Conservation (phyloP, 805 yeast genomes). For the Kluyveromyces aestuarii region DNA sequence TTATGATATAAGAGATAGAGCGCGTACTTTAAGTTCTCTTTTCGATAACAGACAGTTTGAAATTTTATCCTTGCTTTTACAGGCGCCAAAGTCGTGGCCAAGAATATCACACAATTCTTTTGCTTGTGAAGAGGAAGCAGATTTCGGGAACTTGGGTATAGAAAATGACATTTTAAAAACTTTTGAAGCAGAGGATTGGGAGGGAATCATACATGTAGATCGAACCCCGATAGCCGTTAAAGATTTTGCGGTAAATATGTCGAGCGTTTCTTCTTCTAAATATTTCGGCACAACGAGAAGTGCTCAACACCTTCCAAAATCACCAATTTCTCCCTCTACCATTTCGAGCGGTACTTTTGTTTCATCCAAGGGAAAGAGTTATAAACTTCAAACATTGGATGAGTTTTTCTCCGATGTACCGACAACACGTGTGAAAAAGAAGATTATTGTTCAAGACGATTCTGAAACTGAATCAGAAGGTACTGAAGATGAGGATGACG, state of each 20-base stretch:
- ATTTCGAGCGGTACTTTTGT: slow-evolving; percentile 9
- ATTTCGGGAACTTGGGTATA: slow-evolving; percentile 12
- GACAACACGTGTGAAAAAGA: slow-evolving; percentile 9
- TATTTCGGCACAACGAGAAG: slow-evolving; percentile 7
- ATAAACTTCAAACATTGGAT: slow-evolving; percentile 69
- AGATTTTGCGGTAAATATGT: slow-evolving; percentile 31
- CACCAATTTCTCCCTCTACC: slow-evolving; percentile 3
- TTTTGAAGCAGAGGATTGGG: slow-evolving; percentile 38
- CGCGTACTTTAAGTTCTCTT: slow-evolving; percentile 61
- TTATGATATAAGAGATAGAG: slow-evolving; percentile 76
- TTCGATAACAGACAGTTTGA: slow-evolving; percentile 44
- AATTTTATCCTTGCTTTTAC: slow-evolving; percentile 60
- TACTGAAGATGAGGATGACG: slow-evolving; percentile 26
- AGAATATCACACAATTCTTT: slow-evolving; percentile 1
- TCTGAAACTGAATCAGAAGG: slow-evolving; percentile 27
- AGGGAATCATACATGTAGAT: slow-evolving; percentile 4
- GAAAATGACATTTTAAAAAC: slow-evolving; percentile 18
- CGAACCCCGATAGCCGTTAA: slow-evolving; percentile 33
- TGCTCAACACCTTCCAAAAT: neutral
- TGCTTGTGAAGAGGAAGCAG: slow-evolving; percentile 8
- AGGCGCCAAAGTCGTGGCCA: slow-evolving; percentile 70
- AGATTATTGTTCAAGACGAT: slow-evolving; percentile 23
- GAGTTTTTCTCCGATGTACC: slow-evolving; percentile 64
- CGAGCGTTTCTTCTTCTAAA: slow-evolving; percentile 25
- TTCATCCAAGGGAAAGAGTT: slow-evolving; percentile 30